Percentiles rank a stretch among this genome's conserved stretches.
Evolutionary conservation across 176 grass and related monocot genomes (phyloP).

Genomic region (Oryza glumipatula): DNA sequence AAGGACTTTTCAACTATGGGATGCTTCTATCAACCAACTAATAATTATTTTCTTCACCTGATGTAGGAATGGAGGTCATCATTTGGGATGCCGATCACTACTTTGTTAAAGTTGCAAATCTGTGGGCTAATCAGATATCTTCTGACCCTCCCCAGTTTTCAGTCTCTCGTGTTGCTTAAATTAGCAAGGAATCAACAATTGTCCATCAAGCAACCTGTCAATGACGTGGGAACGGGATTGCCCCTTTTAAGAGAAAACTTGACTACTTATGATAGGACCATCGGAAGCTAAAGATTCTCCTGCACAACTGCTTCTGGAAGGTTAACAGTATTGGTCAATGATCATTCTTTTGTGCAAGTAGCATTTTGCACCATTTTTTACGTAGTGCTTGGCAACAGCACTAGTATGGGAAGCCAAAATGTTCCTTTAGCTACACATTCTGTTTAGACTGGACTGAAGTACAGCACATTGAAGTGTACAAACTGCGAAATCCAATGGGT

Average conservation of each 20-base stretch:
- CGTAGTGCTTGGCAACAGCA: constrained; percentile 1
- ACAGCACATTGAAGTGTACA: constrained; percentile 3
- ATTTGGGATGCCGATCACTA: constrained; percentile 56
- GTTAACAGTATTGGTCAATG: background rate
- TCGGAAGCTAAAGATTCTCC: background rate
- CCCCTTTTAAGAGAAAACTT: background rate
- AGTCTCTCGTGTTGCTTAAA: background rate
- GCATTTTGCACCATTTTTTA: constrained; percentile 10
- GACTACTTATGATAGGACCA: background rate
- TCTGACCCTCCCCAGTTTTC: constrained; percentile 45
- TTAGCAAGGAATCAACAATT: background rate
- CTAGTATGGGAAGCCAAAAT: background rate
- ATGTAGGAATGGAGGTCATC: constrained; percentile 50
- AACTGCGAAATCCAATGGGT: background rate
- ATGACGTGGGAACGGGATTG: background rate
- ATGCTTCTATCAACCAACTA: constrained; percentile 9
- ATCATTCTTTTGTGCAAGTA: constrained; percentile 37
- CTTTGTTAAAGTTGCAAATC: constrained; percentile 62
- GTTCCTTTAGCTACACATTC: background rate
- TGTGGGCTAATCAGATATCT: constrained; percentile 67
- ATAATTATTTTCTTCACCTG: constrained; percentile 30
- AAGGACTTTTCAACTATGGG: background rate
- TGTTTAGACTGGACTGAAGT: background rate
- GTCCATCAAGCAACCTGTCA: constrained; percentile 14
- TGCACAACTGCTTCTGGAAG: background rate